Percentiles rank a stretch among this genome's conserved stretches.
phyloP scores from a whole-genome alignment of 2,329 filamentous ascomycete species.

The Lachnellula willkommii region DNA sequence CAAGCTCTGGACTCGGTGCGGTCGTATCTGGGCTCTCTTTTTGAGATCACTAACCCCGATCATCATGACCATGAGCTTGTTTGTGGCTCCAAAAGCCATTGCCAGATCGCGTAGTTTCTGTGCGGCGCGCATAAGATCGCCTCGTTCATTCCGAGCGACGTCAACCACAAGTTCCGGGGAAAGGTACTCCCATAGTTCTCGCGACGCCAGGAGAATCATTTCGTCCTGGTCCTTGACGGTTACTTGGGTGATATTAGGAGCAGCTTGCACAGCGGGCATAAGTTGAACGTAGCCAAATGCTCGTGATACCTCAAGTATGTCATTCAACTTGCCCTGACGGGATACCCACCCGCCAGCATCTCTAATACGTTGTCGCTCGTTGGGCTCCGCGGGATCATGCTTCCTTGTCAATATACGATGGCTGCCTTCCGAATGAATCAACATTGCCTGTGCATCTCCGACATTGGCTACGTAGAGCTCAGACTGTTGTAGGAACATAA shows the following conservation, averaged over 20 bases:
- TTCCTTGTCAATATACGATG: conserved; percentile 81
- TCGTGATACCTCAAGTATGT: conserved; percentile 82
- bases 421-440: conserved; percentile 83
- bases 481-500: conserved; percentile 82
- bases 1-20: conserved; percentile 69
- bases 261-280: conserved; percentile 88
- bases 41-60: conserved; percentile 88
- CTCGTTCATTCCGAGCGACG: conserved; percentile 77
- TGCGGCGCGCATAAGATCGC: conserved; percentile 88
- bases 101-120: conserved; percentile 93
- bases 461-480: conserved; percentile 94
- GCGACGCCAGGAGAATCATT: conserved; percentile 84
- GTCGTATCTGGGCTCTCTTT: conserved; percentile 68
- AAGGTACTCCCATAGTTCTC: conserved; percentile 92
- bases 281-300: conserved; percentile 93
- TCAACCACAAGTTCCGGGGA: conserved; percentile 87
- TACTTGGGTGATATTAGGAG: conserved; percentile 74
- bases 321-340: conserved; percentile 88
- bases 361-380: conserved; percentile 81
- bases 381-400: conserved; percentile 84
- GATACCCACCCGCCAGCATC: conserved; percentile 96
- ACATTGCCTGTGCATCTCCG: conserved; percentile 89
- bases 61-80: conserved; percentile 99
- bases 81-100: conserved; percentile 88
- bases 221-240: conserved; percentile 84